A percentile compares a stretch with the other conserved stretches of the same genome.
Conservation (phyloP, 805 yeast genomes). For the Candida corydali region DNA sequence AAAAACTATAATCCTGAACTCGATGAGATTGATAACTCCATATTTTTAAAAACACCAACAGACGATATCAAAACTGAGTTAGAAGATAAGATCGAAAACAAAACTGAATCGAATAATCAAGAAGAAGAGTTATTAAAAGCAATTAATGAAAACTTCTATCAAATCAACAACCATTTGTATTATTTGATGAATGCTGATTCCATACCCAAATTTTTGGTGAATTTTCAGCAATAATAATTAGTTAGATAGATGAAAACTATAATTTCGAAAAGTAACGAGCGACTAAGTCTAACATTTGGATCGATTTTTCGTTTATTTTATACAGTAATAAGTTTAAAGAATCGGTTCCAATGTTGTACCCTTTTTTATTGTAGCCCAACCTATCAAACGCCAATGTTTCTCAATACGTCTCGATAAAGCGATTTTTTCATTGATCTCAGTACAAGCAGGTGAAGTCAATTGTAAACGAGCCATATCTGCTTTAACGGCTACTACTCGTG, state of each 20-base stretch:
- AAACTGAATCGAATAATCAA: background rate
- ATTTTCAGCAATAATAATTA: conserved; percentile 1
- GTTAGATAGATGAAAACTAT: too few relatives aligned
- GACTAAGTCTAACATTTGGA: too few relatives aligned
- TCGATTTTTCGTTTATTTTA: background rate
- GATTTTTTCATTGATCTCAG: conserved; percentile 96
- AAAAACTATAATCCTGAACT: conserved; percentile 1
- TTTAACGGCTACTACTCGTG: conserved; percentile 94
- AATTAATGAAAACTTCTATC: conserved; percentile 19
- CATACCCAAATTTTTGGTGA: conserved; percentile 53
- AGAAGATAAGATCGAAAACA: background rate
- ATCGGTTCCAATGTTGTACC: conserved; percentile 86
- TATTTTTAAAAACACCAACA: conserved; percentile 7
- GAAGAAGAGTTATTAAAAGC: conserved; percentile 3
- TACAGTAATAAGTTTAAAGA: too few relatives aligned
- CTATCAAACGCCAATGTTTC: conserved; percentile 99
- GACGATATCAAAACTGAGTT: conserved; percentile 2
- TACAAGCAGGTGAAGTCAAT: conserved; percentile 97
- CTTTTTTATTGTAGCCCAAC: conserved; percentile 98
- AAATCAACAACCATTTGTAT: conserved; percentile 47
- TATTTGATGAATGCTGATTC: conserved; percentile 70
- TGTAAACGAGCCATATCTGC: conserved; percentile 99
- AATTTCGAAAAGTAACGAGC: too few relatives aligned
- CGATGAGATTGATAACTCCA: background rate
- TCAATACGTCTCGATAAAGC: conserved; percentile 98